Evolutionary conservation across 257 asterid genomes (phyloP).

Genomic region (Linaria vulgaris): DNA sequence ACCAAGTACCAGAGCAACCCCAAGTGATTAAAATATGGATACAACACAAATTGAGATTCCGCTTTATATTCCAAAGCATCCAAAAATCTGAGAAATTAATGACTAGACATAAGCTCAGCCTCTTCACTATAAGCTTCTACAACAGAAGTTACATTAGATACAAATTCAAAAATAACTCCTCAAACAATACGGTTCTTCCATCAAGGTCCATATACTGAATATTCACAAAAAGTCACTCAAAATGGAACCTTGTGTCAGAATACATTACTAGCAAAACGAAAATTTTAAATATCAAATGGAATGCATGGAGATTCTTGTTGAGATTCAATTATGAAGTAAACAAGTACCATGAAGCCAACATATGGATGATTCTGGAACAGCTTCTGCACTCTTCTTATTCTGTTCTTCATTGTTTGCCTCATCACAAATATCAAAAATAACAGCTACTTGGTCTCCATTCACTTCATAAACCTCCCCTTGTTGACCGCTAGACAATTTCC

Average conservation of each 20-base stretch:
- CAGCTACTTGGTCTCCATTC: constrained; percentile 79
- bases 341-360: constrained; percentile 79
- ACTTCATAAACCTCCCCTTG: constrained; percentile 97
- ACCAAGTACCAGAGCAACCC: not conserved
- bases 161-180: not conserved
- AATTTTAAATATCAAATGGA: not conserved
- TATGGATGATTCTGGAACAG: constrained; percentile 54
- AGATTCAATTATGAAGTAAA: constrained; percentile 20
- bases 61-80: not conserved
- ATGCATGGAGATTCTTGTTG: constrained; percentile 12
- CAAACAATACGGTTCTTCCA: not conserved
- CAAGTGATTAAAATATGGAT: constrained; percentile 3
- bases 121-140: not conserved
- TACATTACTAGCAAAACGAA: not conserved
- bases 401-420: constrained; percentile 35
- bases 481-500: constrained; percentile 75
- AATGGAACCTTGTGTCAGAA: constrained; percentile 8
- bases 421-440: constrained; percentile 55
- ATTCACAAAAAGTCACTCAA: constrained; percentile 1
- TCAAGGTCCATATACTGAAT: not conserved
- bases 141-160: constrained; percentile 12
- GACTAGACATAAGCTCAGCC: not conserved
- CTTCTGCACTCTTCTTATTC: constrained; percentile 44
- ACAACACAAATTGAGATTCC: not conserved
- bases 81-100: not conserved